A percentile compares a stretch with the other conserved stretches of the same genome.
These are phyloP conservation scores for Chrysanthemum seticuspe DNA, from an alignment of 129 eudicot genomes.

Conservation along the genomic window DNA sequence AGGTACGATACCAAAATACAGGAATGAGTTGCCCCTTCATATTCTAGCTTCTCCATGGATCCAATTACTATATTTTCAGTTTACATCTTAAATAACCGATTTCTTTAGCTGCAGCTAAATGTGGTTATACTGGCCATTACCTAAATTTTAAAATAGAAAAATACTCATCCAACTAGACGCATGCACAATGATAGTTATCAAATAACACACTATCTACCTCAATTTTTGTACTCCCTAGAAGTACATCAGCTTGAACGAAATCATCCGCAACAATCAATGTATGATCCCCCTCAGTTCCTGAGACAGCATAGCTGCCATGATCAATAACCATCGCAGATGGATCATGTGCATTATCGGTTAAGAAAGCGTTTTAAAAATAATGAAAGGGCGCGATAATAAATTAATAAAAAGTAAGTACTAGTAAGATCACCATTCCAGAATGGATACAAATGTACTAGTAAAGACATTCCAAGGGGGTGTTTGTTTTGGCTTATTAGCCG, in stretches of 20 bases:
- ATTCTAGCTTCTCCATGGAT: slow-evolving; percentile 6
- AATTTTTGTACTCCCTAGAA: slow-evolving; percentile 46
- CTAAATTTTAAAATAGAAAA: no score
- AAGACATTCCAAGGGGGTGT: no score
- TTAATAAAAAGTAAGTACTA: no score
- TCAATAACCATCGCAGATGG: slow-evolving; percentile 53
- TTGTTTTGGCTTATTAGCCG: no score
- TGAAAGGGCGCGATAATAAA: no score
- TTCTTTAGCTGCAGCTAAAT: not conserved
- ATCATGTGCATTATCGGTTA: slow-evolving; percentile 26
- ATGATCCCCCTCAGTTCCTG: slow-evolving; percentile 56
- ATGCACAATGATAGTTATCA: no score
- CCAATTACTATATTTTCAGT: not conserved
- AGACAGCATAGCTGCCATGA: slow-evolving; percentile 54
- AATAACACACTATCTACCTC: slow-evolving; percentile 9
- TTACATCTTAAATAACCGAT: not conserved
- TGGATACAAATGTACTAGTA: no score
- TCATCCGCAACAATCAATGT: slow-evolving; percentile 53
- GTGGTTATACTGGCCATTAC: not conserved
- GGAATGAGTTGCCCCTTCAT: not conserved
- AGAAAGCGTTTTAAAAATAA: not conserved
- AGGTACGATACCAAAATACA: no score
- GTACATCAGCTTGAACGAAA: slow-evolving; percentile 44
- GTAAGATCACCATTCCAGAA: no score
- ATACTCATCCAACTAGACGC: no score